Evolutionary conservation across 1,284 basidiomycete species (phyloP).

Genomic region (Malassezia japonica): DNA sequence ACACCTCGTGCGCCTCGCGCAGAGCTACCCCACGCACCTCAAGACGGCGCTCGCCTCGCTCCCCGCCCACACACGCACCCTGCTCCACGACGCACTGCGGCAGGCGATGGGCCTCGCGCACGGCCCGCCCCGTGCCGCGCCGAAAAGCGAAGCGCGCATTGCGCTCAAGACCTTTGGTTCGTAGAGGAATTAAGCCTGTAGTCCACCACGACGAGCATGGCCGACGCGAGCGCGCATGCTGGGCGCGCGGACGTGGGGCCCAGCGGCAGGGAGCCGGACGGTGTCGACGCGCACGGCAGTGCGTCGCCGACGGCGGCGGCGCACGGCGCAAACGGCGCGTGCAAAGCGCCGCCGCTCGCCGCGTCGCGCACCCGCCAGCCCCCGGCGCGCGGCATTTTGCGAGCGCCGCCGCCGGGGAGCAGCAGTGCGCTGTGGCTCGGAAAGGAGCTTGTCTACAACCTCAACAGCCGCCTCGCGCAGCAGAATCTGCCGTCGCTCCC

Average conservation of each 20-base stretch:
- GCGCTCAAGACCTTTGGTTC: conserved; percentile 14
- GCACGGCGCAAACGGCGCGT: not conserved
- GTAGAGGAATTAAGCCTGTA: not conserved
- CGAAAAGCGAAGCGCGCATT: conserved; percentile 1
- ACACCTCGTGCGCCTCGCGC: conserved; percentile 71
- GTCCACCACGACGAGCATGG: too few relatives aligned
- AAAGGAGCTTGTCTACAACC: conserved; percentile 34
- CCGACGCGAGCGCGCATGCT: too few relatives aligned
- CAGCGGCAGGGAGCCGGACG: not conserved
- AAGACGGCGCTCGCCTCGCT: conserved; percentile 72
- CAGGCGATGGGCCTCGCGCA: conserved; percentile 1
- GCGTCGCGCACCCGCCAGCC: not conserved
- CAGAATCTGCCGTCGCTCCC: conserved; percentile 44
- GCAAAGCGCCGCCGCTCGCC: not conserved
- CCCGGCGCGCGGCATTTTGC: conserved; percentile 29
- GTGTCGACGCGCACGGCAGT: not conserved
- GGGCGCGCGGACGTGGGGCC: too few relatives aligned
- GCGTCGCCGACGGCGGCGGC: not conserved
- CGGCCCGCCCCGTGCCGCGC: not conserved
- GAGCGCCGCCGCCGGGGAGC: conserved; percentile 30
- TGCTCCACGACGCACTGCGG: conserved; percentile 6
- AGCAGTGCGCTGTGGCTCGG: conserved; percentile 38
- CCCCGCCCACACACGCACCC: not conserved
- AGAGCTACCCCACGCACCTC: conserved; percentile 66
- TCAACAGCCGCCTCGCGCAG: conserved; percentile 42